Evolutionary conservation across 805 yeast genomes (phyloP).

Genomic region (Saturnispora quitensis): DNA sequence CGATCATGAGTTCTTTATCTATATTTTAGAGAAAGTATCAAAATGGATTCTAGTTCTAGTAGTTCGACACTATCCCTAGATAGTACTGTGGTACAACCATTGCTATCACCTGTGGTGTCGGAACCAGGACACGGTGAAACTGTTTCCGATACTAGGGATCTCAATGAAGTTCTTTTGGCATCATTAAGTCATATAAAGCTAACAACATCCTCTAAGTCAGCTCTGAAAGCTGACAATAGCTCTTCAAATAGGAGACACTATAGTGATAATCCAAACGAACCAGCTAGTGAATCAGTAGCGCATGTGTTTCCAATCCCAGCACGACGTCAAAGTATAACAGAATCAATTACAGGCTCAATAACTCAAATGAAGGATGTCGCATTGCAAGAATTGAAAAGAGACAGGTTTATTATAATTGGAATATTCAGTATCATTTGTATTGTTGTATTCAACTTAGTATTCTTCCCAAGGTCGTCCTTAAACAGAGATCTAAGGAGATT

Average conservation of each 20-base stretch:
- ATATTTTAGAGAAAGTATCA: neutral
- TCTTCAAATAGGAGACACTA: neutral
- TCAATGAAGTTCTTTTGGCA: neutral
- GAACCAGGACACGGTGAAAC: neutral
- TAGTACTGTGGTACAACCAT: neutral
- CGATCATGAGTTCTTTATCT: neutral
- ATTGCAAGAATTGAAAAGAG: slow-evolving; percentile 22
- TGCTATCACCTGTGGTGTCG: slow-evolving; percentile 1
- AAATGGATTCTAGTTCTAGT: neutral
- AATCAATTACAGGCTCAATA: slow-evolving; percentile 23
- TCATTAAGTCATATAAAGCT: neutral
- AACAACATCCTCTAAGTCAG: neutral
- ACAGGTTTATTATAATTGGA: slow-evolving; percentile 26
- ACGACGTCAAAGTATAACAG: slow-evolving; percentile 13
- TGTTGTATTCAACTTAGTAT: slow-evolving; percentile 58
- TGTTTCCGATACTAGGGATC: neutral
- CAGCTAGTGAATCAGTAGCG: neutral
- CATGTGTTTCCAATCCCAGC: neutral
- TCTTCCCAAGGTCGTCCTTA: slow-evolving; percentile 77
- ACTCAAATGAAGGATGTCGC: slow-evolving; percentile 22
- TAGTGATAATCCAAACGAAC: neutral
- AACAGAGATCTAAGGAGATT: slow-evolving; percentile 72
- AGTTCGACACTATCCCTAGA: neutral
- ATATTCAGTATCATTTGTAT: slow-evolving; percentile 32
- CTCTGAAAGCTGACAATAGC: neutral